A percentile compares a stretch with the other conserved stretches of the same genome.
Evolutionary conservation across 176 grass and related monocot genomes (phyloP).

Genomic region (Chloris gayana): DNA sequence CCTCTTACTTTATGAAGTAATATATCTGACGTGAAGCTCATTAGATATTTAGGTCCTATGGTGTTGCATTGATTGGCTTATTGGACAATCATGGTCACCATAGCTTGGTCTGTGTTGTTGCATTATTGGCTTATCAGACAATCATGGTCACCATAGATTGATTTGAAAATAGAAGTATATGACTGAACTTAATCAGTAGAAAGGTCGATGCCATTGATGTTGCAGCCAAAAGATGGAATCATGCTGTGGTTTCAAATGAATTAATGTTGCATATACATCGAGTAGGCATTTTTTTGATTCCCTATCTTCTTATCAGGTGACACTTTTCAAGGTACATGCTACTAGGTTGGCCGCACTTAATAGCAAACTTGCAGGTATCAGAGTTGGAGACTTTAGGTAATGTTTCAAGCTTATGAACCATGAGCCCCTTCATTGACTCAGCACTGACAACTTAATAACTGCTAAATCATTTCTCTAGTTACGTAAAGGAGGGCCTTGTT

Average conservation of each 20-base stretch:
- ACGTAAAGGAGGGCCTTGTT: constrained; percentile 76
- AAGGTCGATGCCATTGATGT: not conserved
- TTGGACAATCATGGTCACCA: not conserved
- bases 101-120: not conserved
- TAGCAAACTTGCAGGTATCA: constrained; percentile 75
- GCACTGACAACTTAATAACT: constrained; percentile 28
- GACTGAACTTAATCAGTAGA: constrained; percentile 8
- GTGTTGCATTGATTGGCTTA: constrained; percentile 15
- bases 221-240: constrained; percentile 10
- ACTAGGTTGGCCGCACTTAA: constrained; percentile 82
- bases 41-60: not conserved
- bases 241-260: constrained; percentile 20
- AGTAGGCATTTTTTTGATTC: constrained; percentile 26
- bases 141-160: not conserved
- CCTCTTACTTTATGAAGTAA: constrained; percentile 15
- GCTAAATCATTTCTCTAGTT: constrained; percentile 50
- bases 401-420: constrained; percentile 36
- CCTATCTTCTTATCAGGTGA: constrained; percentile 62
- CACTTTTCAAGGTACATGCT: constrained; percentile 82
- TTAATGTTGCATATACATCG: not conserved
- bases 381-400: constrained; percentile 93
- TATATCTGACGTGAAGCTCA: not conserved
- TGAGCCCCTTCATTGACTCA: not conserved
- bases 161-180: not conserved
- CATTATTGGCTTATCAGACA: no score